Evolutionary conservation across 495 filamentous ascomycete genomes (phyloP).

Genomic region (Acidomyces sp.): DNA sequence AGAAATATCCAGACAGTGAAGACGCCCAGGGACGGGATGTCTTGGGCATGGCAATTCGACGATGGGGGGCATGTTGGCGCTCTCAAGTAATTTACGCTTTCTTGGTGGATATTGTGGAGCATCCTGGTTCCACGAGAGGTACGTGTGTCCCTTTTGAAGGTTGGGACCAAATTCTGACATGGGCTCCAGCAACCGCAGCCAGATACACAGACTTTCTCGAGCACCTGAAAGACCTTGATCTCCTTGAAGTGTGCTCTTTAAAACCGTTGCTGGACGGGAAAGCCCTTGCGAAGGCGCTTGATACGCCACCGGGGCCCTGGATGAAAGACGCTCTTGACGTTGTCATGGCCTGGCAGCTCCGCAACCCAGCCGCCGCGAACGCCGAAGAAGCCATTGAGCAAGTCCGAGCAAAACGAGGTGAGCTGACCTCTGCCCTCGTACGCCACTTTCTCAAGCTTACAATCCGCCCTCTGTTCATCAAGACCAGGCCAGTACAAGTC

Average conservation of each 20-base stretch:
- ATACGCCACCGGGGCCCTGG: conserved; percentile 60
- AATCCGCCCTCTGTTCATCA: conserved; percentile 31
- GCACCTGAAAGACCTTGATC: conserved; percentile 33
- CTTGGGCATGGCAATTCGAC: conserved; percentile 65
- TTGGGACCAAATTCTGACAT: too few species aligned
- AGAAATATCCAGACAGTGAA: conserved; percentile 18
- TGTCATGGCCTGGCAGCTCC: conserved; percentile 72
- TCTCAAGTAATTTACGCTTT: conserved; percentile 58
- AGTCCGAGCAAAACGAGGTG: conserved; percentile 34
- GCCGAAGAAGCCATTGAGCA: conserved; percentile 52
- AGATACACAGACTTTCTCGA: conserved; percentile 44
- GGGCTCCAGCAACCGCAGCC: conserved; percentile 27
- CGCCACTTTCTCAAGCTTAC: conserved; percentile 31
- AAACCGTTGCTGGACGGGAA: conserved; percentile 39
- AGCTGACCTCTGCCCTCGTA: conserved; percentile 28
- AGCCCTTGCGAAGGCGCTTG: conserved; percentile 47
- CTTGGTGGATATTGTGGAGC: conserved; percentile 13
- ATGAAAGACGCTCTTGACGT: conserved; percentile 57
- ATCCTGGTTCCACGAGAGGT: conserved; percentile 10
- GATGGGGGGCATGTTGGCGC: conserved; percentile 63
- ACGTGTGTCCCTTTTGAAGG: not conserved
- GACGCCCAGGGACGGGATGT: conserved; percentile 32
- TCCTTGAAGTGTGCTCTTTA: conserved; percentile 33
- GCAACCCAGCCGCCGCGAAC: conserved; percentile 53
- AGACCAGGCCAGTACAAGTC: conserved; percentile 17